Base-by-base conservation (phyloP, 2,329 filamentous ascomycete species). In the Penicillium sp. region DNA sequence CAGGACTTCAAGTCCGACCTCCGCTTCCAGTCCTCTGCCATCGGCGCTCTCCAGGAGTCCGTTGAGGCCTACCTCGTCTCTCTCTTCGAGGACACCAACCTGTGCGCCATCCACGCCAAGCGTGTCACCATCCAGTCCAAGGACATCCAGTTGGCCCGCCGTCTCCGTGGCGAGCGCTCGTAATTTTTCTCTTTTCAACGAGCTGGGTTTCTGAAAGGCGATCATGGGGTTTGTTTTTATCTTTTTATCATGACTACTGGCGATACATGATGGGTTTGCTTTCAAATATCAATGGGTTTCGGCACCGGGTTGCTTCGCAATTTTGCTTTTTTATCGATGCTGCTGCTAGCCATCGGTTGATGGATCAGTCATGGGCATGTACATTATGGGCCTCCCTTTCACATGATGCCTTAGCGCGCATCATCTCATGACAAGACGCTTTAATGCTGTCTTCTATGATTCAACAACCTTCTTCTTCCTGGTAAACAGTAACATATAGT, bases 61-160 rank as follows among this genome's bases (percentile, higher is more conserved):
- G 92, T 96, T 65, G 94, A 99, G 84, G 96, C 94, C 2, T 97
- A 97, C 82, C 89, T 99, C 71, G 92, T 97, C 79, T 96, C 92
- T 42, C 88, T 97, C 64, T 97, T 97, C 71, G 92, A 97, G 80
- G 93, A 97, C 76, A 97, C 93, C 81, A 97, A 97, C 83, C 82
- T 96, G 50, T 97, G 93, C 81, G 93, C 94, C 73, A 96, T 97
- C 78, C 94, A 97, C 81, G 93, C 94, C 80, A 97, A 97, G 87
- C 91, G 94, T 82, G 94, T 97, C 74, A 97, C 93, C 73, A 97
- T 97, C 80, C 93, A 80, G 73, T 78, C 75, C 79, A 97, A 97
- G 84, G 93, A 97, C 71, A 97, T 97, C 75, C 93, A 97, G 81
- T 87, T 97, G 48, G 92, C 93, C 72, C 89, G 94, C 68, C 90